These are phyloP conservation scores for Chrysoporthe cubensis DNA, from an alignment of 2,329 filamentous ascomycete species.

Conservation along the genomic window DNA sequence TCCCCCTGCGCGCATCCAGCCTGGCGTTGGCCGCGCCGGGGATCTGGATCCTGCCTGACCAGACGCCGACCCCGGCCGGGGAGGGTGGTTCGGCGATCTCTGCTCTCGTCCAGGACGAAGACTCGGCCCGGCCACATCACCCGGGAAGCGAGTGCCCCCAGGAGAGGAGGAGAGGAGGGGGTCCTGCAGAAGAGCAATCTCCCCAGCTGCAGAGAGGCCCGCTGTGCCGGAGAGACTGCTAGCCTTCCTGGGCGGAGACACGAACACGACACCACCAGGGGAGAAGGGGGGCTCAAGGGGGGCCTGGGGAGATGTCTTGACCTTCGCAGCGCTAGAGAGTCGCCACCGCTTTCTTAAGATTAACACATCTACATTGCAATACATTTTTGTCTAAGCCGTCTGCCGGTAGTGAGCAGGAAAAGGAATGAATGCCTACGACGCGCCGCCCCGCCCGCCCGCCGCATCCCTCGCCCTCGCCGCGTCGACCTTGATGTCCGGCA, in stretches of 20 bases:
- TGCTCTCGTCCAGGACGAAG: no score
- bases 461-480: conserved; percentile 30
- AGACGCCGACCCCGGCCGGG: no score
- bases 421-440: conserved; percentile 23
- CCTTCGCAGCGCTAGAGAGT: neutral
- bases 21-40: neutral
- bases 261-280: no score
- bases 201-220: no score
- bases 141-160: no score
- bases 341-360: neutral
- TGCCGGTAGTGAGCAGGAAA: neutral
- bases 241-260: no score
- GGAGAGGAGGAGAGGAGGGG: no score
- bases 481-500: conserved; percentile 39
- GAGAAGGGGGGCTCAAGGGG: no score
- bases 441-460: conserved; percentile 36
- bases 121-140: neutral
- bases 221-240: no score
- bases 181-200: no score
- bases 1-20: neutral
- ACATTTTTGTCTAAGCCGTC: conserved; percentile 4
- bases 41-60: neutral
- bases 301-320: no score
- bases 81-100: no score
- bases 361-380: neutral